Conservation (phyloP, 1,284 basidiomycete species). For the Apiotrichum montevideense region DNA sequence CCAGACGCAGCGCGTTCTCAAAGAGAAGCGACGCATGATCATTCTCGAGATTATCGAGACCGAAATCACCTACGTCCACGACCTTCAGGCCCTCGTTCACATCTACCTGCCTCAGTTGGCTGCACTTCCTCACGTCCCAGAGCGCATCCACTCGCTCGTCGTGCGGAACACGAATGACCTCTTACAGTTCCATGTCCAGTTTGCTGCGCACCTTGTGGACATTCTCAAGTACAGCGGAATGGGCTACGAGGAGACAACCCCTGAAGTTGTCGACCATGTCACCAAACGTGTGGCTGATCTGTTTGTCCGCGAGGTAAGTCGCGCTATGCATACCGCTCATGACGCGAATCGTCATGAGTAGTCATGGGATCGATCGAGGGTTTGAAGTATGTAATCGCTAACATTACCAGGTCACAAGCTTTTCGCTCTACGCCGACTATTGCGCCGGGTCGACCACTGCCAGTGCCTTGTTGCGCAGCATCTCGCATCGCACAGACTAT, state of each 20-base stretch:
- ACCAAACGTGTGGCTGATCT: slow-evolving; percentile 57
- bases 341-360: no score
- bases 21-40: slow-evolving; percentile 39
- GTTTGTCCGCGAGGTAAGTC: slow-evolving; percentile 61
- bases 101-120: slow-evolving; percentile 49
- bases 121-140: slow-evolving; percentile 43
- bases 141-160: slow-evolving; percentile 47
- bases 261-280: slow-evolving; percentile 47
- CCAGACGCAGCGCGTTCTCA: slow-evolving; percentile 1
- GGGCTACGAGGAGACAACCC: slow-evolving; percentile 39
- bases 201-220: slow-evolving; percentile 51
- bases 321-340: no score
- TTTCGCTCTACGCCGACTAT: slow-evolving; percentile 71
- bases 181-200: slow-evolving; percentile 65
- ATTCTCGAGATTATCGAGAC: slow-evolving; percentile 69
- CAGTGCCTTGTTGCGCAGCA: slow-evolving; percentile 60
- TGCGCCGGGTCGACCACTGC: slow-evolving; percentile 79
- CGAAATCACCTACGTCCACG: slow-evolving; percentile 70
- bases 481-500: slow-evolving; percentile 61
- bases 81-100: slow-evolving; percentile 66
- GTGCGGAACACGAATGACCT: slow-evolving; percentile 68
- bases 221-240: slow-evolving; percentile 54
- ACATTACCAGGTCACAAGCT: slow-evolving; percentile 57
- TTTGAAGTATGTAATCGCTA: no score
- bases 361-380: no score